Evolutionary conservation across 352 stramenopile genomes (phyloP).

Genomic region (Phytophthora fragariae): DNA sequence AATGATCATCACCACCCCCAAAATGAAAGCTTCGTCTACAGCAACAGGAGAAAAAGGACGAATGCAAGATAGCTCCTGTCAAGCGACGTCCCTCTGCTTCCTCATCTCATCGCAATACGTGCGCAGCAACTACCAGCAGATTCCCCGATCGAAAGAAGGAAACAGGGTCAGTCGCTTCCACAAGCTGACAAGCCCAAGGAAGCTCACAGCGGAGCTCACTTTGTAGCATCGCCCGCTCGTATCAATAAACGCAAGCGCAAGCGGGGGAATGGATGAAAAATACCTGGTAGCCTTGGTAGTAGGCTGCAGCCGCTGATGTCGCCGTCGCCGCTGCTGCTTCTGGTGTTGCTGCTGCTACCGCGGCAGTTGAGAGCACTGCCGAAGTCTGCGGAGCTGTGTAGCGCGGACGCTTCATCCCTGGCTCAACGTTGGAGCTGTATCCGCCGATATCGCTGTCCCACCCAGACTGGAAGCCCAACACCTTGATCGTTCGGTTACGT

Average conservation of each 20-base stretch:
- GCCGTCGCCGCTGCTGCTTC: slow-evolving; percentile 23
- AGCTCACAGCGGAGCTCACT: slow-evolving; percentile 29
- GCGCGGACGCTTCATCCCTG: slow-evolving; percentile 62
- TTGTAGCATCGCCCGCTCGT: slow-evolving; percentile 18
- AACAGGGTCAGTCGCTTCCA: slow-evolving; percentile 36
- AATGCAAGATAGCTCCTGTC: slow-evolving; percentile 39
- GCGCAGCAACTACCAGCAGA: slow-evolving; percentile 34
- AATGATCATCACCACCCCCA: slow-evolving; percentile 11
- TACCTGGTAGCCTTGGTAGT: slow-evolving; percentile 89
- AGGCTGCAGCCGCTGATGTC: slow-evolving; percentile 48
- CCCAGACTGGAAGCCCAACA: slow-evolving; percentile 56
- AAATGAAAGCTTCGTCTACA: slow-evolving; percentile 27
- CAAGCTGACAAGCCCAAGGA: slow-evolving; percentile 23
- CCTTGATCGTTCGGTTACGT: slow-evolving; percentile 62
- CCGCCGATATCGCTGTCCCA: slow-evolving; percentile 26
- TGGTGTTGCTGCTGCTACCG: slow-evolving; percentile 28
- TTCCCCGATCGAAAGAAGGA: slow-evolving; percentile 38
- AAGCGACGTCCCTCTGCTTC: slow-evolving; percentile 37
- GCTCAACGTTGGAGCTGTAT: slow-evolving; percentile 46
- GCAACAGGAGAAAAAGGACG: slow-evolving; percentile 25
- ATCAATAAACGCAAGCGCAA: slow-evolving; percentile 34
- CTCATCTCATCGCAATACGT: slow-evolving; percentile 37
- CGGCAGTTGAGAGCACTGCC: slow-evolving; percentile 20
- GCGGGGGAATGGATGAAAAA: slow-evolving; percentile 25
- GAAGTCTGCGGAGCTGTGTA: slow-evolving; percentile 45